Conservation (phyloP, 768 basidiomycete species). For the Panaeolus papilionaceus region DNA sequence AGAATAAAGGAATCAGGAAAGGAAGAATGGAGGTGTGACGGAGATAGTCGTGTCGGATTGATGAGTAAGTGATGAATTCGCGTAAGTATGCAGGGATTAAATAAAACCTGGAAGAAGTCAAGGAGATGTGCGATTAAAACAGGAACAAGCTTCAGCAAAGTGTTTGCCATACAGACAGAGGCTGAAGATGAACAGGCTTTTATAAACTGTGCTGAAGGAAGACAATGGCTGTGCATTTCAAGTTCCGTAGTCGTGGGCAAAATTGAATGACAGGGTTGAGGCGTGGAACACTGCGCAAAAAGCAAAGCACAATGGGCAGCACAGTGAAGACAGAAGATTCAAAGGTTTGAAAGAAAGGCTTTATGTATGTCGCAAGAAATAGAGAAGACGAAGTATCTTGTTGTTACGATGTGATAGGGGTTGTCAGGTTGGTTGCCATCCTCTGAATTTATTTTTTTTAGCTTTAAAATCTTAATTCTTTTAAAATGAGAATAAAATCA, state of each 20-base stretch:
- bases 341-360: neutral
- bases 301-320: too few relatives aligned
- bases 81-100: neutral
- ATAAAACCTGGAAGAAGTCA: neutral
- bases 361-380: neutral
- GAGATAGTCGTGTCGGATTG: slow-evolving; percentile 8
- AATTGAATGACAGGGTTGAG: neutral
- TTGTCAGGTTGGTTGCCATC: too few relatives aligned
- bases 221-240: neutral
- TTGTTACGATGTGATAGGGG: too few relatives aligned
- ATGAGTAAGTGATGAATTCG: neutral
- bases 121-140: neutral
- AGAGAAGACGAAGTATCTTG: too few relatives aligned
- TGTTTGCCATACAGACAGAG: too few relatives aligned
- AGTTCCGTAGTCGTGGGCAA: neutral
- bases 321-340: too few relatives aligned
- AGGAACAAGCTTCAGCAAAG: neutral
- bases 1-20: neutral
- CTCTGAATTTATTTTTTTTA: too few relatives aligned
- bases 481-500: too few relatives aligned
- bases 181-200: neutral
- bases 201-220: neutral
- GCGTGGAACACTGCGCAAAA: neutral
- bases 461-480: too few relatives aligned
- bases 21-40: slow-evolving; percentile 13